Conservation (phyloP, 108 stramenopile genomes). For the Hondaea fermentalgiana region DNA sequence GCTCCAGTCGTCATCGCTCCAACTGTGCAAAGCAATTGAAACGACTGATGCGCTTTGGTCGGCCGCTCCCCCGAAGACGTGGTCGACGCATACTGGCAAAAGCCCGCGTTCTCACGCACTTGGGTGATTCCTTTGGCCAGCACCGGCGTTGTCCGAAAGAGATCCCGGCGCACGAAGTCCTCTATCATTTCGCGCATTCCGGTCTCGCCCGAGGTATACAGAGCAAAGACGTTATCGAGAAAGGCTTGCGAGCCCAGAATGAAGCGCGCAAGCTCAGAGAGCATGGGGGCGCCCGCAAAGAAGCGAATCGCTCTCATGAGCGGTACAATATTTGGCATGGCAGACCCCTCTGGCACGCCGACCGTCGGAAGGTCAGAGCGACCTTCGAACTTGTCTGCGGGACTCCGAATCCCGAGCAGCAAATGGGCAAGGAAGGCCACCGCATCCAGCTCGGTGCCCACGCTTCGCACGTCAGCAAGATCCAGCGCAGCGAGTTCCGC, state of each 20-base stretch:
- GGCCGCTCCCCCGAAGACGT: not conserved
- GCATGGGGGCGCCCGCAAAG: not conserved
- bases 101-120: not conserved
- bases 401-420: not conserved
- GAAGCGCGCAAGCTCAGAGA: not conserved
- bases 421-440: not conserved
- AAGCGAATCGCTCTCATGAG: not conserved
- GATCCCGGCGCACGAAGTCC: not conserved
- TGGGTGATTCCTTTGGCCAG: not conserved
- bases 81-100: not conserved
- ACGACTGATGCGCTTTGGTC: not conserved
- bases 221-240: not conserved
- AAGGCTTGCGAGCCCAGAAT: not conserved
- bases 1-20: too few species aligned
- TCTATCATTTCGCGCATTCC: not conserved
- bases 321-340: not conserved
- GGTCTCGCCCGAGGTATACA: not conserved
- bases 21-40: not conserved
- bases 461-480: not conserved
- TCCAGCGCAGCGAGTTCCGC: not conserved
- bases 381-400: not conserved
- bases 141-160: not conserved
- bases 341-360: not conserved
- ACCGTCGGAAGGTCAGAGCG: not conserved
- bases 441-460: not conserved